Percentiles rank a stretch among this genome's conserved stretches.
phyloP scores from a whole-genome alignment of 768 basidiomycete species.

The Dacryopinax primogenitus region DNA sequence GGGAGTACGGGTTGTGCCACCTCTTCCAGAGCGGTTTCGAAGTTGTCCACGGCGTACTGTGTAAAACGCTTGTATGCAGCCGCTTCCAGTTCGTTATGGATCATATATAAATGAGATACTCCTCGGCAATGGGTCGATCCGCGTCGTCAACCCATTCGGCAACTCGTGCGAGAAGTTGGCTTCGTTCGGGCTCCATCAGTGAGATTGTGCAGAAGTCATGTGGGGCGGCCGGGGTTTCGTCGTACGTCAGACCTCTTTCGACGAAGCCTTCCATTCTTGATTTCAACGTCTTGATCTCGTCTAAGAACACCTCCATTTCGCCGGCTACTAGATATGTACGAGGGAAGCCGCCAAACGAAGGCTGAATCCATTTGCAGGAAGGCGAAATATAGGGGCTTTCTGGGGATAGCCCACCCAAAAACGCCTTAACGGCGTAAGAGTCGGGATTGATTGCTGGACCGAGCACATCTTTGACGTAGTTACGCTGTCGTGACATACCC shows the following conservation, averaged over 20 bases:
- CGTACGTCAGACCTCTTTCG: neutral
- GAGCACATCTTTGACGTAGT: neutral
- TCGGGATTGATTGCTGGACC: neutral
- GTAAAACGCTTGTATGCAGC: too few species aligned
- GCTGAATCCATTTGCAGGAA: neutral
- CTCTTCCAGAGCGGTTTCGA: neutral
- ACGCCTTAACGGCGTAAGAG: neutral
- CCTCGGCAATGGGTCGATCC: neutral
- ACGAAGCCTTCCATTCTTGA: neutral
- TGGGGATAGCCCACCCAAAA: neutral
- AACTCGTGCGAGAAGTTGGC: neutral
- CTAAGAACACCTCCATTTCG: neutral
- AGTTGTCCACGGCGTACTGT: too few species aligned
- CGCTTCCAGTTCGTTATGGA: neutral
- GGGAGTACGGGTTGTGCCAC: too few species aligned
- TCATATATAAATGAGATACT: neutral
- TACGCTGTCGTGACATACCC: neutral
- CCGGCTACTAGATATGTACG: neutral
- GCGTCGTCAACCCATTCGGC: neutral
- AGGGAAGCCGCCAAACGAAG: neutral
- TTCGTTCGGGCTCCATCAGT: neutral
- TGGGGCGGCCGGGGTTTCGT: neutral
- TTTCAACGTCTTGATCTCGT: neutral
- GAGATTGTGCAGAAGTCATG: neutral
- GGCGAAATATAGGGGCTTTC: neutral